Conservation (phyloP, 2,329 filamentous ascomycete species). For the Nigrospora oryzae region DNA sequence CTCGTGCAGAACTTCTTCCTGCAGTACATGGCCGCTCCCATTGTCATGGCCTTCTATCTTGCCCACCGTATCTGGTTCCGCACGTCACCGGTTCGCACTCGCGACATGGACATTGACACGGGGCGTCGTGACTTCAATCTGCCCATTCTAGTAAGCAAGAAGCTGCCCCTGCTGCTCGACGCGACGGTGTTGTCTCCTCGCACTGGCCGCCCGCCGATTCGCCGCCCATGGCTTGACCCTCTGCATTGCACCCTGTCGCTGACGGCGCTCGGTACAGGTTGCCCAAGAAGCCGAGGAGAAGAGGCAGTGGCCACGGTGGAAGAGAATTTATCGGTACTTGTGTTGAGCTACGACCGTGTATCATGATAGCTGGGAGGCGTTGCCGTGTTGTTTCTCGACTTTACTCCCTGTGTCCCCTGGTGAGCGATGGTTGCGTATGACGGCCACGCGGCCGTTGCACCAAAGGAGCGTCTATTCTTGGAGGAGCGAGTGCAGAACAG, state of each 20-base stretch:
- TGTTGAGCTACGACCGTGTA: background rate
- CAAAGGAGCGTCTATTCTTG: too few species aligned
- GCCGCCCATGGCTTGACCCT: too few species aligned
- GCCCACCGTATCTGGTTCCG: conserved; percentile 68
- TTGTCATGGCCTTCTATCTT: conserved; percentile 60
- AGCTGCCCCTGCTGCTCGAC: too few species aligned
- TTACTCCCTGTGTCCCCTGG: too few species aligned
- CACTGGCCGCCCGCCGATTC: too few species aligned
- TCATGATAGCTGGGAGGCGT: background rate
- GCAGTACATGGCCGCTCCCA: conserved; percentile 61
- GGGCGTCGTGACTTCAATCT: conserved; percentile 81
- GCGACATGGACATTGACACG: conserved; percentile 80
- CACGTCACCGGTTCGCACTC: conserved; percentile 53
- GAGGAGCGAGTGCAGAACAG: too few species aligned
- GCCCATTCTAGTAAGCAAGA: conserved; percentile 50
- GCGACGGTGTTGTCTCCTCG: too few species aligned
- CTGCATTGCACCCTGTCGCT: too few species aligned
- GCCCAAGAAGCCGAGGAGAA: conserved; percentile 73
- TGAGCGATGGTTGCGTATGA: too few species aligned
- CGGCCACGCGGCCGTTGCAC: too few species aligned
- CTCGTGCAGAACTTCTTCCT: conserved; percentile 64
- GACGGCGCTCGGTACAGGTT: too few species aligned
- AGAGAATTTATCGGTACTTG: conserved; percentile 50
- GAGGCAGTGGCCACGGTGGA: conserved; percentile 66
- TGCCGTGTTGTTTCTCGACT: background rate